Conservation (phyloP, 768 basidiomycete genomes). For the Tylopilus balloui region DNA sequence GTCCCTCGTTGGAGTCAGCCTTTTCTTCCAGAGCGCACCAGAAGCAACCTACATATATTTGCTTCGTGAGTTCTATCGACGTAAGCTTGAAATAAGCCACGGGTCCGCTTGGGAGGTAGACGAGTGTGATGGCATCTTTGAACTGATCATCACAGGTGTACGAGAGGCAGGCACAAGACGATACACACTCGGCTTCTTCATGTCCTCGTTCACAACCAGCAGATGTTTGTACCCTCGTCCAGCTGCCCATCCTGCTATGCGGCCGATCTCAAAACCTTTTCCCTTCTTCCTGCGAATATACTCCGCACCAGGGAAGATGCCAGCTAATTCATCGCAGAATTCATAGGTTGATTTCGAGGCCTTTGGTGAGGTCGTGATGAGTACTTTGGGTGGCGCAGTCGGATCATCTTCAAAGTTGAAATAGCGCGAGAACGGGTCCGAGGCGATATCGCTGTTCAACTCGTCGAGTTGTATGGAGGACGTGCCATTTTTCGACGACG, state of each 20-base stretch:
- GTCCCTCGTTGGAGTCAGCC: conserved; percentile 52
- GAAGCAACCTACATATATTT: conserved; percentile 66
- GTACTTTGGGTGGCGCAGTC: conserved; percentile 73
- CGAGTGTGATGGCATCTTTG: conserved; percentile 86
- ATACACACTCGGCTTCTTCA: conserved; percentile 84
- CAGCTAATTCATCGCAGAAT: conserved; percentile 88
- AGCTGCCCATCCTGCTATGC: conserved; percentile 91
- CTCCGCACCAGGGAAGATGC: conserved; percentile 88
- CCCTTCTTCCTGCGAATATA: conserved; percentile 84
- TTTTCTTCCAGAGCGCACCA: not conserved
- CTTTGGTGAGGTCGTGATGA: conserved; percentile 87
- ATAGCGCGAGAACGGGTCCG: conserved; percentile 75
- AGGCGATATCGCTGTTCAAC: conserved; percentile 60
- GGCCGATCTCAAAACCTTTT: conserved; percentile 85
- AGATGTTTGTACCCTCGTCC: conserved; percentile 84
- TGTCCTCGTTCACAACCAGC: conserved; percentile 92
- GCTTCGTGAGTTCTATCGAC: conserved; percentile 77
- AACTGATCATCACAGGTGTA: conserved; percentile 8
- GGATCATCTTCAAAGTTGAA: conserved; percentile 67
- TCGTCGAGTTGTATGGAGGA: conserved; percentile 50
- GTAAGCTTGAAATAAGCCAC: conserved; percentile 95
- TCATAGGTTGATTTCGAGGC: conserved; percentile 87
- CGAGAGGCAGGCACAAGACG: not conserved
- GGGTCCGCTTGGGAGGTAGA: conserved; percentile 88
- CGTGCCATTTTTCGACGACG: conserved; percentile 30